phyloP scores from a whole-genome alignment of 257 asterid genomes.

The Forsythia suspensa region DNA sequence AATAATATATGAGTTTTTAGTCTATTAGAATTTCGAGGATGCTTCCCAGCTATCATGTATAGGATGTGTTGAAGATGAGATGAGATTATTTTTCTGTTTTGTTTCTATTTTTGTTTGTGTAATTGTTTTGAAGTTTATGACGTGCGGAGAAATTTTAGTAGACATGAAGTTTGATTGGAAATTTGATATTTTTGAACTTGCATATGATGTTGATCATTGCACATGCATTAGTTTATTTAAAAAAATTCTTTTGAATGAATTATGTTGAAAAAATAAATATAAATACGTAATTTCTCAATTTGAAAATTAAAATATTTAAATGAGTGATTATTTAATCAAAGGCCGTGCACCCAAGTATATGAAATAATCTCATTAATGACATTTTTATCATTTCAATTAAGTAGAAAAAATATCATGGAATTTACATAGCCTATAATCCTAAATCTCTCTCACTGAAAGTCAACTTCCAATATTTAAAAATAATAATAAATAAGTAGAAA shows the following conservation, averaged over 20 bases:
- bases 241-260: neutral
- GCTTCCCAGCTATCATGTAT: constrained; percentile 3
- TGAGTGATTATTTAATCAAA: too few relatives aligned
- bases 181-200: neutral
- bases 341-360: too few relatives aligned
- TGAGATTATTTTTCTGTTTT: neutral
- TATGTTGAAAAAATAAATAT: neutral
- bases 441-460: too few relatives aligned
- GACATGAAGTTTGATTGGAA: neutral
- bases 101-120: neutral
- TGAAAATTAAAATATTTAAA: neutral
- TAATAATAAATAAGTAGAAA: too few relatives aligned
- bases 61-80: constrained; percentile 8
- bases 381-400: too few relatives aligned
- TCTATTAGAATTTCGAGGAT: neutral
- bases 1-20: constrained; percentile 30
- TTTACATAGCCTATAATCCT: too few relatives aligned
- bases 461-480: neutral
- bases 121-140: constrained; percentile 1
- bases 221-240: neutral
- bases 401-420: too few relatives aligned
- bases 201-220: neutral
- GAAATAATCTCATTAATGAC: too few relatives aligned
- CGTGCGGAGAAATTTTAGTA: neutral
- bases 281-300: neutral